A percentile compares a stretch with the other conserved stretches of the same genome.
phyloP scores from a whole-genome alignment of 1,139 yeast species.

The Yamadazyma epiphylla region DNA sequence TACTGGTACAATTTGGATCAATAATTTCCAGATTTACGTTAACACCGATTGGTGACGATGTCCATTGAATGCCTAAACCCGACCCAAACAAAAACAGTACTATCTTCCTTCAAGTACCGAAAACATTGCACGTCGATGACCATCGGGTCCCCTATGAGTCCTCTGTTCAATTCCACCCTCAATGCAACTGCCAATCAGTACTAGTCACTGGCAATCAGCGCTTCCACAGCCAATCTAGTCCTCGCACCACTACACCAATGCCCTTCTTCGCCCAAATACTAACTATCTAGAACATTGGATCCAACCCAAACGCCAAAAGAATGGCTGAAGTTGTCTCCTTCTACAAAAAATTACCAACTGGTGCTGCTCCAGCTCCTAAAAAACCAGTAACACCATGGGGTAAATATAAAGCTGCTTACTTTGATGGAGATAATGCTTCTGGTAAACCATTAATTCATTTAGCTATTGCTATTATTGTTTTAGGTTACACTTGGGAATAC shows the following conservation, averaged over 20 bases:
- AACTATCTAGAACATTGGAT: conserved; percentile 76
- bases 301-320: conserved; percentile 96
- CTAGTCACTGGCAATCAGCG: too few relatives aligned
- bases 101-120: too few relatives aligned
- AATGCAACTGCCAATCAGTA: too few relatives aligned
- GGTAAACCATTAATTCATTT: conserved; percentile 82
- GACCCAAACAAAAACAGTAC: too few relatives aligned
- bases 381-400: conserved; percentile 71
- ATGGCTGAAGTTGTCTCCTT: conserved; percentile 92
- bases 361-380: conserved; percentile 71
- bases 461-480: conserved; percentile 62
- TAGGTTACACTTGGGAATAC: conserved; percentile 93
- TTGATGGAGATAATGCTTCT: conserved; percentile 73
- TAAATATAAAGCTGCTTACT: conserved; percentile 74
- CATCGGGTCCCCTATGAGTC: neutral
- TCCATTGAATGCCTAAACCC: too few relatives aligned
- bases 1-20: too few relatives aligned
- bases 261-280: conserved; percentile 24
- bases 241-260: too few relatives aligned
- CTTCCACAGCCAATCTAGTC: too few relatives aligned
- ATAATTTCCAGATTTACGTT: too few relatives aligned
- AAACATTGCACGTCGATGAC: neutral
- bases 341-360: conserved; percentile 96
- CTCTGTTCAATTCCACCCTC: too few relatives aligned
- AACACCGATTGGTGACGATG: too few relatives aligned